Evolutionary conservation across 2,329 filamentous ascomycete species (phyloP), one percentile per base, ranked within the genome.

Genomic region (Zymoseptoria tritici): DNA sequence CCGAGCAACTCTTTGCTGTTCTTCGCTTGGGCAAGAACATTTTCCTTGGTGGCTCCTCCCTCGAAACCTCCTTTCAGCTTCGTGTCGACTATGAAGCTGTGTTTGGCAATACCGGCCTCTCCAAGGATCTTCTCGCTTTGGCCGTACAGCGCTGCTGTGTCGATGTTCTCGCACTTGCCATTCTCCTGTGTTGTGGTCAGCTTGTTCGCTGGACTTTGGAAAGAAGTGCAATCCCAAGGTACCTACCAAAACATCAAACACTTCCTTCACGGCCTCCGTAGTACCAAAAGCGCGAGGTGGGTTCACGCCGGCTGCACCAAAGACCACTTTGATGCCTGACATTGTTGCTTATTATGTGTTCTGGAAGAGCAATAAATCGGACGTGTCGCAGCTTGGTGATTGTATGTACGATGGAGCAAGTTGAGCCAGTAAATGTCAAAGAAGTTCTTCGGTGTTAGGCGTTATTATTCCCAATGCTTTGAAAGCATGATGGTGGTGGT

Each of bases 31-130:
- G 51, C 56, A 62, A 77, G 67, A 54, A 78, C 71, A 52, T 60
- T 67, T 5, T 73, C 75, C 57, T 74, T 75, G 21, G 63, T 70
- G 29, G 66, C 63, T 55, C 72, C 76, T 3, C 70, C 66, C 2
- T 56, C 60, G 61, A 76, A 76, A 22, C 78, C 78, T 13, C 73
- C 73, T 8, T 65, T 61, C 36, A 75, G 69, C 62, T 81, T 81
- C 54, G 78, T 80, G 67, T 80, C 77, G 64, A 81, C 73, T 46
- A 64, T 70, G 68, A 81, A 80, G 13, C 36, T 46, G 36, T 71
- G 66, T 1, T 75, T 70, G 36, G 73, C 72, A 13, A 75, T 77
- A 3, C 73, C 68, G 31, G 71, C 62, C 19, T 73, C 60, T 54
- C 79, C 78, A 0, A 81, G 72, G 16, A 72, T 67, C 26, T 69